Percentiles rank a stretch among this genome's conserved stretches.
Conservation (phyloP, 169 alveolate species). For the Plasmodium gallinaceum region DNA sequence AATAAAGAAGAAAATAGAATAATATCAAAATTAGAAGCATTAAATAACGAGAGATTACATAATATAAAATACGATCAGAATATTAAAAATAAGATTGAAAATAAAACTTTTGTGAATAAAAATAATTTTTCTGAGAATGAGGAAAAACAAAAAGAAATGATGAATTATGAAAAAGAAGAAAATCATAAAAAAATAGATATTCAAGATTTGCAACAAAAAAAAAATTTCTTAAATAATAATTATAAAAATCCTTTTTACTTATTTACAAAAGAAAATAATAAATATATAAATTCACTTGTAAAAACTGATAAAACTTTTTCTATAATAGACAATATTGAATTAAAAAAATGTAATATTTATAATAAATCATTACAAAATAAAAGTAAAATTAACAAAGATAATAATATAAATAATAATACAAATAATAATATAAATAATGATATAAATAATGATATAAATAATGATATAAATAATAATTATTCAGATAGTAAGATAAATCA, state of each 20-base stretch:
- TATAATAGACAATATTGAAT: not conserved
- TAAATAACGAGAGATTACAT: no score
- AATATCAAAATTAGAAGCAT: no score
- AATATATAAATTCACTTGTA: conserved; percentile 3
- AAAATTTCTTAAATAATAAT: not conserved
- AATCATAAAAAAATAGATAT: not conserved
- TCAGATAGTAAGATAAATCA: not conserved
- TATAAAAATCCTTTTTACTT: conserved; percentile 39
- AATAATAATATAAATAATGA: not conserved
- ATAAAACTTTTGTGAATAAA: no score
- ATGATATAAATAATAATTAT: not conserved
- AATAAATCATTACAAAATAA: not conserved
- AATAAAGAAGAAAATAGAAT: no score
- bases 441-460: not conserved
- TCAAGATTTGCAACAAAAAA: conserved; percentile 12
- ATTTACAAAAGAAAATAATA: not conserved
- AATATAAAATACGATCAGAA: no score
- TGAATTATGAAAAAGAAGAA: not conserved
- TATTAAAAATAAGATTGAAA: no score
- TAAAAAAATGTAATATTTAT: not conserved
- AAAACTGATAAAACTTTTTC: conserved; percentile 1
- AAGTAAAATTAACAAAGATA: not conserved
- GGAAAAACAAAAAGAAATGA: not conserved
- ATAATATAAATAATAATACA: not conserved
- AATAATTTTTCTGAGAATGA: no score